Percentiles rank a stretch among this genome's conserved stretches.
phyloP scores from a whole-genome alignment of 768 basidiomycete genomes.

The Rhodosporidiobolus sp. region DNA sequence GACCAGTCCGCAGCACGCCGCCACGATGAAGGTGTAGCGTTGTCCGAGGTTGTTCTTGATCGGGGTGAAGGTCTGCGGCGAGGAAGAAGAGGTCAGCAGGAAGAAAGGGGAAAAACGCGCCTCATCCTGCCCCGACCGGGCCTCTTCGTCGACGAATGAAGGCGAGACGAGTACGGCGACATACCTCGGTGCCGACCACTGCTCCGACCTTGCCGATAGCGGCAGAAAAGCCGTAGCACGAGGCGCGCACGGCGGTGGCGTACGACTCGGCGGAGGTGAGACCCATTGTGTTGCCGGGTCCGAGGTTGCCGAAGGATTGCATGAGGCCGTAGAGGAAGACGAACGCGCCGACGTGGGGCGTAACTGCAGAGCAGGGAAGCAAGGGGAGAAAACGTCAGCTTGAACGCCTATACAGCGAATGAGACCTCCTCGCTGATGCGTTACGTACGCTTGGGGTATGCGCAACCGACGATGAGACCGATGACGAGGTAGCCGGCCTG shows the following conservation, averaged over 20 bases:
- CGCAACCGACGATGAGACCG: constrained; percentile 59
- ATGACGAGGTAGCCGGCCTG: constrained; percentile 58
- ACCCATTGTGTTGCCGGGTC: constrained; percentile 52
- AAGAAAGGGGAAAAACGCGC: too few species aligned
- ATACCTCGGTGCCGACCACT: constrained; percentile 58
- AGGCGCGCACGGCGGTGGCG: constrained; percentile 63
- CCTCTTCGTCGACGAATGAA: too few species aligned
- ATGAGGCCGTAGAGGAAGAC: constrained; percentile 63
- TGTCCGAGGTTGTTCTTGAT: constrained; percentile 67
- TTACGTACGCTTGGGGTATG: constrained; percentile 55
- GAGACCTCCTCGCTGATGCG: too few species aligned
- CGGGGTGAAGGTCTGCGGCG: constrained; percentile 62
- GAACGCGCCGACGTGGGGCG: constrained; percentile 62
- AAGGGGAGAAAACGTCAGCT: neutral
- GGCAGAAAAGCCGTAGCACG: constrained; percentile 67
- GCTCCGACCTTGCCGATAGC: constrained; percentile 69
- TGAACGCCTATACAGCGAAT: constrained; percentile 22
- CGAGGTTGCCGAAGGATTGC: constrained; percentile 14
- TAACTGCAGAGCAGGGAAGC: constrained; percentile 50
- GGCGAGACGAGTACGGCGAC: too few species aligned
- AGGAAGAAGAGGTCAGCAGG: too few species aligned
- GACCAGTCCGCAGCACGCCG: constrained; percentile 44
- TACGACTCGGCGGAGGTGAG: constrained; percentile 59
- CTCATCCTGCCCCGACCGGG: too few species aligned
- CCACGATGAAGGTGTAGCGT: constrained; percentile 49